phyloP scores from a whole-genome alignment of 1,284 basidiomycete species.

The Irpex sp. region DNA sequence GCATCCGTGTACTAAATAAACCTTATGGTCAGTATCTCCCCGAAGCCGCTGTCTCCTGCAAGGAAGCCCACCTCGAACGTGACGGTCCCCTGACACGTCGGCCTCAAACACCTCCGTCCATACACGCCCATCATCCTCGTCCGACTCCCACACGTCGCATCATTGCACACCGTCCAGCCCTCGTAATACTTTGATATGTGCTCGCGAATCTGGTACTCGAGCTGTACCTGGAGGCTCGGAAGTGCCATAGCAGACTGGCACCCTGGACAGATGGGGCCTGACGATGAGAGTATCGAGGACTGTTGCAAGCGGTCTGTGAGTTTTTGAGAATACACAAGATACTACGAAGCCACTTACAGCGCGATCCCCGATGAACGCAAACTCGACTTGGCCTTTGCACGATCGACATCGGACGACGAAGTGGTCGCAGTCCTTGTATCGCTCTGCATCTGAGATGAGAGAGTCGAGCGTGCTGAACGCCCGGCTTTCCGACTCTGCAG shows the following conservation, averaged over 20 bases:
- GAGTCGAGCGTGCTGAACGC: conserved; percentile 86
- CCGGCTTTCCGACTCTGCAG: conserved; percentile 55
- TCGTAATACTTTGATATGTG: conserved; percentile 86
- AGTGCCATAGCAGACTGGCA: conserved; percentile 56
- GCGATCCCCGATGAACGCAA: conserved; percentile 64
- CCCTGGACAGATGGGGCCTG: conserved; percentile 54
- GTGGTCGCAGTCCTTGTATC: conserved; percentile 74
- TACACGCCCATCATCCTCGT: conserved; percentile 94
- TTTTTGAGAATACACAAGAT: background rate
- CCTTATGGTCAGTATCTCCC: background rate
- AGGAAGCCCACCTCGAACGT: conserved; percentile 60
- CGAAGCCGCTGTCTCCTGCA: background rate
- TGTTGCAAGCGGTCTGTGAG: conserved; percentile 16
- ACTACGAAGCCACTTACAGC: conserved; percentile 40
- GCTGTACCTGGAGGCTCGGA: conserved; percentile 75
- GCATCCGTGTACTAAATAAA: conserved; percentile 74
- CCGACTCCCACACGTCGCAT: conserved; percentile 77
- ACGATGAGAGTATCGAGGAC: conserved; percentile 45
- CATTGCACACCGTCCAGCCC: conserved; percentile 86
- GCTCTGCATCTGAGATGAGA: conserved; percentile 84
- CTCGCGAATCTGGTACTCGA: conserved; percentile 81
- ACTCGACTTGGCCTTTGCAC: conserved; percentile 64
- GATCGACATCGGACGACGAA: conserved; percentile 73
- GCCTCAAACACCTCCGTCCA: conserved; percentile 73
- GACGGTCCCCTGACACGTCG: conserved; percentile 67